A percentile compares a stretch with the other conserved stretches of the same genome.
phyloP scores from a whole-genome alignment of 2,329 filamentous ascomycete species.

The Sporothrix brasiliensis region DNA sequence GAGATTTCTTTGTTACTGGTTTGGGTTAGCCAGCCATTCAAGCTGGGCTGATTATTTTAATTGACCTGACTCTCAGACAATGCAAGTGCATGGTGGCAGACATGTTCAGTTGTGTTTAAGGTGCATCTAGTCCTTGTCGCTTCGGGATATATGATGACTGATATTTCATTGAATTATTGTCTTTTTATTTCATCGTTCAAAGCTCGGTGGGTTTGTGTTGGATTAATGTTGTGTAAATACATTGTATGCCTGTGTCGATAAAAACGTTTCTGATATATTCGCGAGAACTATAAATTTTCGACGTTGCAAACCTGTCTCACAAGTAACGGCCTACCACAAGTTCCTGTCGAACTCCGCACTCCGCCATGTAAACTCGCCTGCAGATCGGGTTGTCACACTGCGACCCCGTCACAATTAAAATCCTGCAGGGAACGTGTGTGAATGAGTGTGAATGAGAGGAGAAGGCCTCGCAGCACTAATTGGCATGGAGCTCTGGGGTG shows the following conservation, averaged over 20 bases:
- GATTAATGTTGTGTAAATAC: background rate
- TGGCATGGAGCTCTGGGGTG: conserved; percentile 4
- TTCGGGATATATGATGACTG: background rate
- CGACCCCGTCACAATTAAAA: background rate
- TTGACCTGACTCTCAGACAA: background rate
- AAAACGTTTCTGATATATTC: no score
- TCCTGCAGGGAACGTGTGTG: background rate
- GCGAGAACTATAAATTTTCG: no score
- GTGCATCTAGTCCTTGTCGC: background rate
- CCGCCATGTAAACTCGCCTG: background rate
- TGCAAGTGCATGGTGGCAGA: background rate
- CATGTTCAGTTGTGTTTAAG: background rate
- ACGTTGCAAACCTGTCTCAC: background rate
- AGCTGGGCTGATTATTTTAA: background rate
- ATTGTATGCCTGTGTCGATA: no score
- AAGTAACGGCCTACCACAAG: background rate
- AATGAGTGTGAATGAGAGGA: background rate
- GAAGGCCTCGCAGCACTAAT: background rate
- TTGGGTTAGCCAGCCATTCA: no score
- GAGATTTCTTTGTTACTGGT: no score
- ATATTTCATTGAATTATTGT: background rate
- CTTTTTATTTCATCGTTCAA: background rate
- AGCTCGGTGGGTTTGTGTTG: background rate
- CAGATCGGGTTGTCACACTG: background rate
- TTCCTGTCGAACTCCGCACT: background rate